Conservation (phyloP, 768 basidiomycete species). For the Psilocybe tampanensis region DNA sequence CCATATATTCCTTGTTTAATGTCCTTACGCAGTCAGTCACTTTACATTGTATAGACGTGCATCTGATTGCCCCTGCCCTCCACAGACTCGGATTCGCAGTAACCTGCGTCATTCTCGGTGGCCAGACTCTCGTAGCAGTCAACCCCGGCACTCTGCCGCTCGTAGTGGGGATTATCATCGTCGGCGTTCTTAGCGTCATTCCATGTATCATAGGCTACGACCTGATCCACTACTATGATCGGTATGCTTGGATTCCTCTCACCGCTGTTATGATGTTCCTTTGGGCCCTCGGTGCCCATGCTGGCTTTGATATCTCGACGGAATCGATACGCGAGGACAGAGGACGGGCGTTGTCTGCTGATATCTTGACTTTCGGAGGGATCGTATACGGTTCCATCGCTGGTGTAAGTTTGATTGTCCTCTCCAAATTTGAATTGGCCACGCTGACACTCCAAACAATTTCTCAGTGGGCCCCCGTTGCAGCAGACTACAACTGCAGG, state of each 20-base stretch:
- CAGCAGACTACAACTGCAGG: slow-evolving; percentile 20
- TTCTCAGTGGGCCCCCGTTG: slow-evolving; percentile 17
- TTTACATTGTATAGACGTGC: too few species aligned
- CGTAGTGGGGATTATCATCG: slow-evolving; percentile 13
- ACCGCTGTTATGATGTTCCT: slow-evolving; percentile 15
- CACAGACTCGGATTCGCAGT: slow-evolving; percentile 17
- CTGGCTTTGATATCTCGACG: slow-evolving; percentile 13
- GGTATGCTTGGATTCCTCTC: slow-evolving; percentile 17
- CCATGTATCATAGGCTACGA: slow-evolving; percentile 22
- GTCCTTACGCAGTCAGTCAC: slow-evolving; percentile 19
- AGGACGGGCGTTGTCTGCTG: slow-evolving; percentile 13
- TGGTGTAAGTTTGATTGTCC: slow-evolving; percentile 6
- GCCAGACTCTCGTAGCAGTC: slow-evolving; percentile 16
- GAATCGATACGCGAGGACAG: slow-evolving; percentile 12
- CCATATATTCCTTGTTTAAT: slow-evolving; percentile 18
- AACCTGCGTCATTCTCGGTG: slow-evolving; percentile 17
- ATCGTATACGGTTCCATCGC: slow-evolving; percentile 17
- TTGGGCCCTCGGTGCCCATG: slow-evolving; percentile 17
- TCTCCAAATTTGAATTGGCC: too few species aligned
- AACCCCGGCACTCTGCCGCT: slow-evolving; percentile 18
- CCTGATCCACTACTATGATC: slow-evolving; percentile 17
- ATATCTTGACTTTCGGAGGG: slow-evolving; percentile 18
- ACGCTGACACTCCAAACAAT: neutral
- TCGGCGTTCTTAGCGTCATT: slow-evolving; percentile 17
- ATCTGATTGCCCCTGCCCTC: too few species aligned